These are phyloP conservation scores for Brassica napus DNA, from an alignment of 345 rosid species.

Conservation along the genomic window Da-Ae NC_063446.1:9371501-9372000, in stretches of 20 bases:
- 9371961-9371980: constrained; percentile 83
- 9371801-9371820: constrained; percentile 15
- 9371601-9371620: background rate
- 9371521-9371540: constrained; percentile 80
- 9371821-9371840: constrained; percentile 71
- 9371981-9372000: constrained; percentile 74
- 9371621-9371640: background rate
- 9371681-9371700: background rate
- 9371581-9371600: constrained; percentile 22
- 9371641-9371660: background rate
- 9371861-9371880: constrained; percentile 82
- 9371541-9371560: constrained; percentile 89
- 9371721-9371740: background rate
- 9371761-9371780: background rate
- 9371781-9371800: background rate
- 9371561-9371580: constrained; percentile 91
- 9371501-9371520: constrained; percentile 84
- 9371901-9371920: constrained; percentile 88
- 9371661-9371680: background rate
- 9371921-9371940: constrained; percentile 72
- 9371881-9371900: constrained; percentile 78
- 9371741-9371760: background rate
- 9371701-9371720: background rate
- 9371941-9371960: constrained; percentile 79
- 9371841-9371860: constrained; percentile 85